These are phyloP conservation scores for Plectranthus barbatus DNA, from an alignment of 257 asterid species.

Conservation along the genomic window DNA sequence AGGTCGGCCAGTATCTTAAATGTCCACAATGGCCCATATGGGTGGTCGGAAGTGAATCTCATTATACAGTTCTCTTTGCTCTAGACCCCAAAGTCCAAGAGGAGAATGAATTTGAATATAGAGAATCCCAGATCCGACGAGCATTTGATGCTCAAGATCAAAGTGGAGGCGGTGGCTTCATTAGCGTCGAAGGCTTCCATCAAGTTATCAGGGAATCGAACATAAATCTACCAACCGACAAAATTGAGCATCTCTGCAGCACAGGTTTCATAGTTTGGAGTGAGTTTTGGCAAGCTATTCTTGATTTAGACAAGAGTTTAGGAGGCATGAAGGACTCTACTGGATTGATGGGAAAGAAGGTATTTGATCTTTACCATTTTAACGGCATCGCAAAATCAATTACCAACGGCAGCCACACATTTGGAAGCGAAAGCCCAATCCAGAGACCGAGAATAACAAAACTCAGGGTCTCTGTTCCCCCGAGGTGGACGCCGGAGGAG, in stretches of 20 bases:
- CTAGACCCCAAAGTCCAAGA: slow-evolving; percentile 80
- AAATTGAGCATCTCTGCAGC: slow-evolving; percentile 55
- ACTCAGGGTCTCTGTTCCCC: slow-evolving; percentile 86
- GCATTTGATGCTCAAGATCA: slow-evolving; percentile 91
- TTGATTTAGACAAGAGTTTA: slow-evolving; percentile 65
- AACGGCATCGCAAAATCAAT: slow-evolving; percentile 92
- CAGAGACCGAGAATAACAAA: slow-evolving; percentile 84
- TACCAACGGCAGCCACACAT: slow-evolving; percentile 34
- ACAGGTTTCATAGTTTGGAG: slow-evolving; percentile 90
- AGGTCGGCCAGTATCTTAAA: slow-evolving; percentile 80
- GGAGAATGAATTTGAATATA: slow-evolving; percentile 71
- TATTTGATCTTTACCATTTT: slow-evolving; percentile 84
- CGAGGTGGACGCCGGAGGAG: slow-evolving; percentile 95
- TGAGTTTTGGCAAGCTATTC: slow-evolving; percentile 84
- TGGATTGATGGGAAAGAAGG: slow-evolving; percentile 75
- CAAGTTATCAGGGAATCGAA: slow-evolving; percentile 59
- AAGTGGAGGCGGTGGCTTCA: slow-evolving; percentile 99
- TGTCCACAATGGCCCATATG: slow-evolving; percentile 97
- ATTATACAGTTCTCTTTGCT: slow-evolving; percentile 86
- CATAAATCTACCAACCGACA: slow-evolving; percentile 59
- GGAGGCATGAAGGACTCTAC: slow-evolving; percentile 91
- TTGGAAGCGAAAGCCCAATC: slow-evolving; percentile 43
- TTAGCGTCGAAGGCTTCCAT: slow-evolving; percentile 81
- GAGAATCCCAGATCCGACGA: slow-evolving; percentile 77
- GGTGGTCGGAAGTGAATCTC: slow-evolving; percentile 99